These are phyloP conservation scores for Pseudogymnoascus sp. DNA, from an alignment of 2,329 filamentous ascomycete genomes.

Conservation along the genomic window DNA sequence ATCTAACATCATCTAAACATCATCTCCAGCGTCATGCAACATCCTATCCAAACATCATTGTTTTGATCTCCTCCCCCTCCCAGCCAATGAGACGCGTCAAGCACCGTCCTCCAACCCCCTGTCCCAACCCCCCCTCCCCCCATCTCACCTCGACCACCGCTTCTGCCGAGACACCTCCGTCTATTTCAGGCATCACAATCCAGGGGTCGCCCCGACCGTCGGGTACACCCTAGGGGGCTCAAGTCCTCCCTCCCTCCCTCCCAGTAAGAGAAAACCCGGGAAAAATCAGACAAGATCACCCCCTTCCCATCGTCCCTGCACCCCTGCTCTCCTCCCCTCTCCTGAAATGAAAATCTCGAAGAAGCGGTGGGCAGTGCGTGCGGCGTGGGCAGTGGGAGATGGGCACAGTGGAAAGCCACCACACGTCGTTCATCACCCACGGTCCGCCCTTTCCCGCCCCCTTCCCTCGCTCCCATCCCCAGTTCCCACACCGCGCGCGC, in stretches of 20 bases:
- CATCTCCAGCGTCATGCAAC: background rate
- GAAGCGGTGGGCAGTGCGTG: background rate
- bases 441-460: background rate
- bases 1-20: background rate
- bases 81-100: conserved; percentile 3
- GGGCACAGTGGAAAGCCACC: background rate
- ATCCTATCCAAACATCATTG: conserved; percentile 1
- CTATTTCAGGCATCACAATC: conserved; percentile 4
- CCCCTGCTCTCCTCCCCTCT: background rate
- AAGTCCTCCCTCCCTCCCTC: too few relatives aligned
- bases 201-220: conserved; percentile 1
- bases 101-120: background rate
- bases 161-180: background rate
- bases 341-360: background rate
- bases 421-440: background rate
- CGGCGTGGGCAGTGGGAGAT: background rate
- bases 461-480: background rate
- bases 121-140: background rate
- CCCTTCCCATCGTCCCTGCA: background rate
- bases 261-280: too few relatives aligned
- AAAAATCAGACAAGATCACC: background rate
- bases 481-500: background rate
- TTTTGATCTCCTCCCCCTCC: background rate
- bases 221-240: background rate
- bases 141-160: conserved; percentile 1